Evolutionary conservation across 2,329 filamentous ascomycete genomes (phyloP).

Genomic region (Mycosphaerelloides madeirae): DNA sequence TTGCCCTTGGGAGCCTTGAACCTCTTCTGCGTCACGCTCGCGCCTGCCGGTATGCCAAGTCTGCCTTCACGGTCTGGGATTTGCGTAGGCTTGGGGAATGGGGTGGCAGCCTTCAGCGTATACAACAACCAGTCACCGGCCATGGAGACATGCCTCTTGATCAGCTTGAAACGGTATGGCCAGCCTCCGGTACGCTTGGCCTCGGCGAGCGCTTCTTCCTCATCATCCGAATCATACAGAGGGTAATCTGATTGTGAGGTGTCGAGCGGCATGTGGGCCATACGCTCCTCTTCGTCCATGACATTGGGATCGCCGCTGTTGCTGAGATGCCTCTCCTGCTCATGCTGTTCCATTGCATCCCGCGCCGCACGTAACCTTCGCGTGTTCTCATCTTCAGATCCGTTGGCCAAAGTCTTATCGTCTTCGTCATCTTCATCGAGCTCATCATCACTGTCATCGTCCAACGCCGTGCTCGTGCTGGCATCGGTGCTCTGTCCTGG

Average conservation of each 20-base stretch:
- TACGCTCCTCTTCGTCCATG: conserved; percentile 79
- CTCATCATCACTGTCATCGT: conserved; percentile 67
- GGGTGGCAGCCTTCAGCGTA: conserved; percentile 32
- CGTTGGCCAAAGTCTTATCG: conserved; percentile 48
- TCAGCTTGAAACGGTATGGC: conserved; percentile 61
- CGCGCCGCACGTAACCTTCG: conserved; percentile 48
- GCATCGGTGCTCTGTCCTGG: conserved; percentile 69
- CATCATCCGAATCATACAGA: conserved; percentile 83
- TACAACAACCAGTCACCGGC: conserved; percentile 35
- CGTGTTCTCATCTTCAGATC: conserved; percentile 41
- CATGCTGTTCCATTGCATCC: conserved; percentile 49
- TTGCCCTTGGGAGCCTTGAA: conserved; percentile 75
- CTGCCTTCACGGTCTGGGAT: conserved; percentile 39
- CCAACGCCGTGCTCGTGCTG: conserved; percentile 70
- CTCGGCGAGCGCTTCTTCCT: conserved; percentile 70
- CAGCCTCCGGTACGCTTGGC: conserved; percentile 71
- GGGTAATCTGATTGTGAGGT: conserved; percentile 65
- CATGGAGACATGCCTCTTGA: conserved; percentile 48
- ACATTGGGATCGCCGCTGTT: conserved; percentile 39
- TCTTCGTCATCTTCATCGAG: conserved; percentile 44
- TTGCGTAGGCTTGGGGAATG: conserved; percentile 39
- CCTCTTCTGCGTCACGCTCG: conserved; percentile 38
- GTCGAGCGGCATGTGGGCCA: conserved; percentile 56
- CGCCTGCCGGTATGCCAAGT: conserved; percentile 40
- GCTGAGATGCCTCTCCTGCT: conserved; percentile 45